Conservation (phyloP, 306 rosid species). For the Glycine latifolia region DNA sequence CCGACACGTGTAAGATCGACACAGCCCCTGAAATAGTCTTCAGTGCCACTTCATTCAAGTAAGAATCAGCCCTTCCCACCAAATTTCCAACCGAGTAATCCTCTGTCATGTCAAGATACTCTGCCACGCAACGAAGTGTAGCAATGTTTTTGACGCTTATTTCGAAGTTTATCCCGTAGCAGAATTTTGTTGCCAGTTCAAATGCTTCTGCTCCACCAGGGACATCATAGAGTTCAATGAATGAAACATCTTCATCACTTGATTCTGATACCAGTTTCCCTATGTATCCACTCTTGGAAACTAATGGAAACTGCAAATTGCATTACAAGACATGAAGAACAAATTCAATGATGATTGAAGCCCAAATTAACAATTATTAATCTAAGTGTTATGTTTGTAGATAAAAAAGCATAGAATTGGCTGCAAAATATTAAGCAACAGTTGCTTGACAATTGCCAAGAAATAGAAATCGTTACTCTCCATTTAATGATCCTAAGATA, state of each 20-base stretch:
- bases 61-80: conserved; percentile 76
- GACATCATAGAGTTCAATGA: conserved; percentile 65
- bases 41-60: conserved; percentile 79
- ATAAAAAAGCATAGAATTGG: background rate
- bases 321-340: background rate
- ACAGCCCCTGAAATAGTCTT: conserved; percentile 75
- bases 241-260: conserved; percentile 63
- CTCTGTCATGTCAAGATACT: conserved; percentile 94
- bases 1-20: conserved; percentile 64
- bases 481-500: background rate
- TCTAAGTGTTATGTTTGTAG: background rate
- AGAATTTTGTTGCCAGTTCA: conserved; percentile 86
- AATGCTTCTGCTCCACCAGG: conserved; percentile 95
- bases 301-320: conserved; percentile 79
- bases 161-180: conserved; percentile 90
- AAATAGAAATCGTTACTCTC: background rate
- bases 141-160: conserved; percentile 75
- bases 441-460: background rate
- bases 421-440: background rate
- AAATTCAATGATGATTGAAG: conserved; percentile 8
- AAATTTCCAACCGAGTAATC: conserved; percentile 74
- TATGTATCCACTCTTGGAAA: conserved; percentile 80
- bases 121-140: conserved; percentile 77
- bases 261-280: conserved; percentile 78
- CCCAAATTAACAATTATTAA: conserved; percentile 2